Percentiles rank a stretch among this genome's conserved stretches.
Conservation (phyloP, 768 basidiomycete species). For the Agaricus sinodeliciosus region DNA sequence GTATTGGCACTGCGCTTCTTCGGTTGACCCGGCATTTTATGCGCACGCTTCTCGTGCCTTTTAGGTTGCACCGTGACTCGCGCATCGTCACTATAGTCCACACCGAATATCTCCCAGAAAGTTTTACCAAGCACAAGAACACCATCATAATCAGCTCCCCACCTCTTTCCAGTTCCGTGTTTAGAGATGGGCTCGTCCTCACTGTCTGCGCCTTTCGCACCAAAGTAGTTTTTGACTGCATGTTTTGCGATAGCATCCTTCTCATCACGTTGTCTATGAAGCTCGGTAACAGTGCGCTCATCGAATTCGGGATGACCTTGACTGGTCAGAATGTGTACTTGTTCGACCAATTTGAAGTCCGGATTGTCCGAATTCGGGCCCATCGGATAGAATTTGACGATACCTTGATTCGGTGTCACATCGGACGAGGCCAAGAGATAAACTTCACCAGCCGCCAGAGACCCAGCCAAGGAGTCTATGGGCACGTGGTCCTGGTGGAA, state of each 20-base stretch:
- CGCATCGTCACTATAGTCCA: slow-evolving; percentile 9
- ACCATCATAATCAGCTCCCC: slow-evolving; percentile 42
- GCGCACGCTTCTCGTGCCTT: no score
- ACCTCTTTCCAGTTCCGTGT: slow-evolving; percentile 3
- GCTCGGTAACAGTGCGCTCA: slow-evolving; percentile 41
- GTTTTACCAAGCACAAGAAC: slow-evolving; percentile 31
- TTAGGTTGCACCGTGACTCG: no score
- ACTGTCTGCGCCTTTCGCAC: not conserved
- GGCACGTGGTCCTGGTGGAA: slow-evolving; percentile 91
- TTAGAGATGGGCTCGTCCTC: not conserved
- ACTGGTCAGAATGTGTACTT: slow-evolving; percentile 69
- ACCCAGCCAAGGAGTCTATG: slow-evolving; percentile 29
- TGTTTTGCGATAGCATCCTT: slow-evolving; percentile 23
- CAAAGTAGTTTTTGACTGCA: not conserved
- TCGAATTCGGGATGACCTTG: slow-evolving; percentile 94
- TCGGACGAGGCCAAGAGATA: slow-evolving; percentile 59
- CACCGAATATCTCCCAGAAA: slow-evolving; percentile 40
- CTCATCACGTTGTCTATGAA: slow-evolving; percentile 31
- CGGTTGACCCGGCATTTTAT: no score
- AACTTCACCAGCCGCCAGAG: slow-evolving; percentile 21
- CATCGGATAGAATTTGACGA: slow-evolving; percentile 41
- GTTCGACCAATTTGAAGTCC: slow-evolving; percentile 16
- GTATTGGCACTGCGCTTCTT: not conserved
- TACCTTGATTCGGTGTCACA: slow-evolving; percentile 60
- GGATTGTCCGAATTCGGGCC: not conserved